A percentile compares a stretch with the other conserved stretches of the same genome.
These are phyloP conservation scores for Seiridium unicorne DNA, from an alignment of 2,329 filamentous ascomycete genomes.

Conservation along the genomic window DNA sequence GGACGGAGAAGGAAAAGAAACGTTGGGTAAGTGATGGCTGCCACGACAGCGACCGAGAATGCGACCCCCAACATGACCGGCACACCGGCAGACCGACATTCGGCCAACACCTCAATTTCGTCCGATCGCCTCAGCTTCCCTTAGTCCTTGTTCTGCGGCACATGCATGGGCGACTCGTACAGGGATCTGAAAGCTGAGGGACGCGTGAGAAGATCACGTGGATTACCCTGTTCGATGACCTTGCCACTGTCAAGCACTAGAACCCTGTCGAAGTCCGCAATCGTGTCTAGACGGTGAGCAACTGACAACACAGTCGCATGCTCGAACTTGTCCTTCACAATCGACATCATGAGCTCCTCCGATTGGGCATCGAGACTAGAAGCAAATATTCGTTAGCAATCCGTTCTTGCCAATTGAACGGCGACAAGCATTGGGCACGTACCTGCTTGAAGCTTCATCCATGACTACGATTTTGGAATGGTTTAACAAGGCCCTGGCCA, in stretches of 20 bases:
- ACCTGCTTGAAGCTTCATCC: conserved; percentile 41
- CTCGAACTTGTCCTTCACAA: neutral
- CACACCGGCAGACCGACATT: too few species aligned
- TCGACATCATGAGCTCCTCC: conserved; percentile 1
- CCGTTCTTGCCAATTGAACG: too few species aligned
- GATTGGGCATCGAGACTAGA: conserved; percentile 3
- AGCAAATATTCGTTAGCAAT: too few species aligned
- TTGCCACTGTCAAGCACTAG: conserved; percentile 48
- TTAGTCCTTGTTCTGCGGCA: neutral
- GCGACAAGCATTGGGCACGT: neutral
- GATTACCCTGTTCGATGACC: conserved; percentile 37
- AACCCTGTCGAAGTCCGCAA: conserved; percentile 47
- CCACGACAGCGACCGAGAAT: too few species aligned
- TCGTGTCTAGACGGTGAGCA: conserved; percentile 31
- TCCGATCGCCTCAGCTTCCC: neutral
- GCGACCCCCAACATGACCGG: too few species aligned
- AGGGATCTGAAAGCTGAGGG: conserved; percentile 1
- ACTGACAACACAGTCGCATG: conserved; percentile 45
- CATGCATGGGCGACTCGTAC: neutral
- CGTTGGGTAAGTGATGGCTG: too few species aligned
- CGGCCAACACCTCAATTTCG: too few species aligned
- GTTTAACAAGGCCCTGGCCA: conserved; percentile 44
- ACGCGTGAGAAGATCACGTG: conserved; percentile 9
- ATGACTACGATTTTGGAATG: conserved; percentile 40
- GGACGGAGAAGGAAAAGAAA: too few species aligned